Percentiles rank a stretch among this genome's conserved stretches.
Evolutionary conservation across 371 early-diverging fungal species (phyloP).

Genomic region (Saksenaea oblongispora): DNA sequence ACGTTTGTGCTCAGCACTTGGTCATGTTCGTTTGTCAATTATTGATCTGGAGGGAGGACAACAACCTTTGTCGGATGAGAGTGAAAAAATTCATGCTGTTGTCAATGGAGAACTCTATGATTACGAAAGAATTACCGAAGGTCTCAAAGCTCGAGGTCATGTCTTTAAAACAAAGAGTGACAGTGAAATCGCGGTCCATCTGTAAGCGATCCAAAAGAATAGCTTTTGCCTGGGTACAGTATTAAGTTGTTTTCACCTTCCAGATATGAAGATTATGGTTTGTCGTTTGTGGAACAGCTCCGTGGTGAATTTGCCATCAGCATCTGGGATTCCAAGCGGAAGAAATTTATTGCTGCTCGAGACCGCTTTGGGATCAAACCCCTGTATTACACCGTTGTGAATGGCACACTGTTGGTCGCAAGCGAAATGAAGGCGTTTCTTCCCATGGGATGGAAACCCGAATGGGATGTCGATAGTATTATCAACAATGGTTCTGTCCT

Average conservation of each 20-base stretch:
- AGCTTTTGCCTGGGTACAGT: neutral
- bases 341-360: slow-evolving; percentile 20
- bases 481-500: slow-evolving; percentile 12
- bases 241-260: neutral
- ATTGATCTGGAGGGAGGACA: slow-evolving; percentile 24
- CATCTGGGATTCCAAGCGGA: slow-evolving; percentile 19
- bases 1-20: neutral
- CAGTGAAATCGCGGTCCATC: slow-evolving; percentile 25
- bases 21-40: slow-evolving; percentile 26
- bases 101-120: slow-evolving; percentile 33
- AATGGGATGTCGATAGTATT: slow-evolving; percentile 26
- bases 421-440: slow-evolving; percentile 30
- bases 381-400: slow-evolving; percentile 22
- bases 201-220: neutral
- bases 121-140: slow-evolving; percentile 19
- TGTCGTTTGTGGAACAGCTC: slow-evolving; percentile 20
- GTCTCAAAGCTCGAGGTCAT: slow-evolving; percentile 15
- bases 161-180: slow-evolving; percentile 23
- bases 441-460: slow-evolving; percentile 23
- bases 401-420: slow-evolving; percentile 19
- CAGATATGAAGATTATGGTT: slow-evolving; percentile 18
- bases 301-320: slow-evolving; percentile 26
- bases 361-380: slow-evolving; percentile 34
- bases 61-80: slow-evolving; percentile 17
- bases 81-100: slow-evolving; percentile 14